These are phyloP conservation scores for Teratosphaeria nubilosa DNA, from an alignment of 2,329 filamentous ascomycete species.

Conservation along the genomic window DNA sequence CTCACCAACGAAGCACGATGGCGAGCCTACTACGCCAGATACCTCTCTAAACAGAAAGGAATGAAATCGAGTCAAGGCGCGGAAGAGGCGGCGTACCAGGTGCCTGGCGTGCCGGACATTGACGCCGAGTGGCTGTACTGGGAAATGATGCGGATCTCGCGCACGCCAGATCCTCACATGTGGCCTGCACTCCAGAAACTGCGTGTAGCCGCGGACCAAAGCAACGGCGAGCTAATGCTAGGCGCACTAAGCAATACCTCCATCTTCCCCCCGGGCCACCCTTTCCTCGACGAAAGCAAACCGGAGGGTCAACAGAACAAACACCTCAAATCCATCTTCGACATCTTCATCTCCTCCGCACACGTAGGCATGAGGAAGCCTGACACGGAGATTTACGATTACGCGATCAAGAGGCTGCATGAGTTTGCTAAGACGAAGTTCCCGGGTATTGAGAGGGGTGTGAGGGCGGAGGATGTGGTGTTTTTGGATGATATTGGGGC, in stretches of 20 bases:
- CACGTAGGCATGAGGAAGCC: conserved; percentile 85
- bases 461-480: conserved; percentile 59
- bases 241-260: conserved; percentile 86
- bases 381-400: conserved; percentile 67
- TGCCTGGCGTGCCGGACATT: conserved; percentile 58
- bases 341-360: conserved; percentile 78
- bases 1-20: conserved; percentile 58
- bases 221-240: conserved; percentile 49
- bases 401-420: conserved; percentile 58
- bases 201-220: conserved; percentile 28
- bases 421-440: conserved; percentile 48
- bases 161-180: conserved; percentile 73
- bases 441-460: conserved; percentile 37
- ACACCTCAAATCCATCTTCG: conserved; percentile 60
- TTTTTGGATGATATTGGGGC: conserved; percentile 94
- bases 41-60: conserved; percentile 14
- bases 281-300: conserved; percentile 44
- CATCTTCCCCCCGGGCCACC: conserved; percentile 68
- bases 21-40: conserved; percentile 45
- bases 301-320: conserved; percentile 28
- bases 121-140: conserved; percentile 75
- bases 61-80: conserved; percentile 34
- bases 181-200: conserved; percentile 68
- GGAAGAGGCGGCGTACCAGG: conserved; percentile 19
- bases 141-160: conserved; percentile 74